Percentiles rank a stretch among this genome's conserved stretches.
These are phyloP conservation scores for Ascochyta rabiei DNA, from an alignment of 2,329 filamentous ascomycete species.

Conservation along the genomic window DNA sequence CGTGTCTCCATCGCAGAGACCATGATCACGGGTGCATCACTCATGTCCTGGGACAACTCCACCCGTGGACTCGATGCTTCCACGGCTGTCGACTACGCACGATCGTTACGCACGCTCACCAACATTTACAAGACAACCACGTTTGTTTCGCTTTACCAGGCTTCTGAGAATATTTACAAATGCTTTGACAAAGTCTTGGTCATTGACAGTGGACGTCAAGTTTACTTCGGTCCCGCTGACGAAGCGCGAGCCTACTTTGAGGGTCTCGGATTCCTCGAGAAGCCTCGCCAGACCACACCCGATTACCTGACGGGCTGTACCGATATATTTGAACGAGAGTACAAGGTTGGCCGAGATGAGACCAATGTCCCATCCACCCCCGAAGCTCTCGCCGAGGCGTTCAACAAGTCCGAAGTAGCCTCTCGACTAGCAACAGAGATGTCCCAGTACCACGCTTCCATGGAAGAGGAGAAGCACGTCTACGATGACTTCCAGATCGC, in stretches of 20 bases:
- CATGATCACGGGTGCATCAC: conserved; percentile 73
- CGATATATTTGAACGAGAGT: conserved; percentile 81
- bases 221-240: conserved; percentile 73
- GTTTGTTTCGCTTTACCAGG: conserved; percentile 86
- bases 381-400: conserved; percentile 71
- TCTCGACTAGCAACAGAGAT: conserved; percentile 69
- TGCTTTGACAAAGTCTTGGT: conserved; percentile 86
- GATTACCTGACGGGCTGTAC: conserved; percentile 85
- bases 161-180: conserved; percentile 79
- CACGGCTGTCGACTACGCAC: conserved; percentile 57
- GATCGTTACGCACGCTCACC: conserved; percentile 65
- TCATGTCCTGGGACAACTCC: conserved; percentile 67
- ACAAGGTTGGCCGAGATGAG: conserved; percentile 68
- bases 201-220: conserved; percentile 75
- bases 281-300: conserved; percentile 78
- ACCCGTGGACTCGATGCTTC: conserved; percentile 57
- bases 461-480: conserved; percentile 68
- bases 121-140: conserved; percentile 84
- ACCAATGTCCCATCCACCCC: conserved; percentile 72
- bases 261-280: conserved; percentile 73
- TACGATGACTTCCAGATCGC: conserved; percentile 79
- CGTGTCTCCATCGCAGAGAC: conserved; percentile 84
- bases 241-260: conserved; percentile 79
- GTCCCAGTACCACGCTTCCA: conserved; percentile 67
- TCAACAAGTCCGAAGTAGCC: conserved; percentile 67